These are phyloP conservation scores for Marchantia polymorpha DNA, from an alignment of 225 moss, liverwort and hornwort species.

Conservation along the genomic window DNA sequence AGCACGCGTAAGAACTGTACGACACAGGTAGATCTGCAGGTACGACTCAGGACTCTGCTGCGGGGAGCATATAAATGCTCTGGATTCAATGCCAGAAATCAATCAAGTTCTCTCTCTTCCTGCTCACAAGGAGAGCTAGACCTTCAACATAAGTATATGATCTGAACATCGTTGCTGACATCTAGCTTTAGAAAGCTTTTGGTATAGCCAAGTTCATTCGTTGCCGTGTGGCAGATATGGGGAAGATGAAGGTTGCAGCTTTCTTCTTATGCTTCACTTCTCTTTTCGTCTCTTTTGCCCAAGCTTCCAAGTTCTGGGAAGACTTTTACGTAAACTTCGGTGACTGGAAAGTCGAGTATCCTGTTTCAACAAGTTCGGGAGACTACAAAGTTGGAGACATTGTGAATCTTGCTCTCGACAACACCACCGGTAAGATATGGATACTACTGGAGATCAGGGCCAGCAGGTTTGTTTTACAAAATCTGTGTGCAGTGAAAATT, in stretches of 20 bases:
- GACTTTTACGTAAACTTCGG: constrained; percentile 31
- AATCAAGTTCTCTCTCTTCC: not conserved
- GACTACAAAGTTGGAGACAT: not conserved
- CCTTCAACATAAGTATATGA: not conserved
- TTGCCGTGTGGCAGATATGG: not conserved
- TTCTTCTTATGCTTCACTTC: constrained; percentile 7
- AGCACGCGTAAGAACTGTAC: not conserved
- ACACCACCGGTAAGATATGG: not conserved
- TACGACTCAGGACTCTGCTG: too few species aligned
- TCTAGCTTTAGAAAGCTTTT: not conserved
- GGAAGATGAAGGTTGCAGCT: not conserved
- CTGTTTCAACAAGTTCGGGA: not conserved
- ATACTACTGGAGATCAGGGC: too few species aligned
- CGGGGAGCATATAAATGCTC: not conserved
- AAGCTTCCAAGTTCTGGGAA: constrained; percentile 21
- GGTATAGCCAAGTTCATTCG: not conserved
- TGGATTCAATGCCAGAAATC: not conserved
- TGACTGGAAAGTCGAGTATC: not conserved
- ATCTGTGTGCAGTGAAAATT: too few species aligned
- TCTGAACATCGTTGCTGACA: not conserved
- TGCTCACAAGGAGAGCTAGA: not conserved
- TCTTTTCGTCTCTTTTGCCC: not conserved
- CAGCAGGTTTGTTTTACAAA: too few species aligned
- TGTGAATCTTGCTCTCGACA: constrained; percentile 21
- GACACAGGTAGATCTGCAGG: not conserved